Percentiles rank a stretch among this genome's conserved stretches.
Conservation (phyloP, 23 red algal species). For the Pyropia haitanensis region DNA sequence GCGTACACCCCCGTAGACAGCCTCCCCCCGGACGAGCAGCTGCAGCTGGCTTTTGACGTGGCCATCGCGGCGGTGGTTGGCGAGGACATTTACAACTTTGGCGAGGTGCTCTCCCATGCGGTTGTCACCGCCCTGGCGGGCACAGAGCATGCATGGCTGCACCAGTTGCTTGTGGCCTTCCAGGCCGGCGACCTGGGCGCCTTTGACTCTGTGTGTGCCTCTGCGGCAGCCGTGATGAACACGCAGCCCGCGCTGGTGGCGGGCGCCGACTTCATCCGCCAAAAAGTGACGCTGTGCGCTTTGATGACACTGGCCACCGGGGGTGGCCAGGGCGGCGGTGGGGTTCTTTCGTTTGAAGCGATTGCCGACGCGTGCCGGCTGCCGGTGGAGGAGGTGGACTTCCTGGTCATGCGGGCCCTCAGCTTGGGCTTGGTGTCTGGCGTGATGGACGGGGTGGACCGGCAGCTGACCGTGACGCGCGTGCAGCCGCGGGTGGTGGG, state of each 20-base stretch:
- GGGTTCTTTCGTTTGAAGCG: constrained; percentile 52
- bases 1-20: constrained; percentile 60
- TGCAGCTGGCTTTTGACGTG: constrained; percentile 91
- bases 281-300: constrained; percentile 81
- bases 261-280: constrained; percentile 60
- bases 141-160: constrained; percentile 68
- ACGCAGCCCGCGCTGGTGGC: constrained; percentile 70
- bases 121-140: constrained; percentile 58
- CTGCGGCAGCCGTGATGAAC: constrained; percentile 33
- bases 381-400: constrained; percentile 76
- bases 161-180: constrained; percentile 58
- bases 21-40: constrained; percentile 25
- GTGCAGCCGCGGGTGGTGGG: constrained; percentile 76
- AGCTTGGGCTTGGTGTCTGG: constrained; percentile 72
- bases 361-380: constrained; percentile 61
- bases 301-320: constrained; percentile 57
- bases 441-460: constrained; percentile 84
- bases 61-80: constrained; percentile 86
- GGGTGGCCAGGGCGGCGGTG: neutral
- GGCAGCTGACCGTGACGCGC: constrained; percentile 54
- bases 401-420: constrained; percentile 81
- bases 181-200: constrained; percentile 51
- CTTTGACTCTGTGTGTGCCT: constrained; percentile 44
- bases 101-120: constrained; percentile 80
- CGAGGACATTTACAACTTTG: constrained; percentile 93